Evolutionary conservation across 305 asterid species (phyloP).

Genomic region (Fraxinus dipetala): DNA sequence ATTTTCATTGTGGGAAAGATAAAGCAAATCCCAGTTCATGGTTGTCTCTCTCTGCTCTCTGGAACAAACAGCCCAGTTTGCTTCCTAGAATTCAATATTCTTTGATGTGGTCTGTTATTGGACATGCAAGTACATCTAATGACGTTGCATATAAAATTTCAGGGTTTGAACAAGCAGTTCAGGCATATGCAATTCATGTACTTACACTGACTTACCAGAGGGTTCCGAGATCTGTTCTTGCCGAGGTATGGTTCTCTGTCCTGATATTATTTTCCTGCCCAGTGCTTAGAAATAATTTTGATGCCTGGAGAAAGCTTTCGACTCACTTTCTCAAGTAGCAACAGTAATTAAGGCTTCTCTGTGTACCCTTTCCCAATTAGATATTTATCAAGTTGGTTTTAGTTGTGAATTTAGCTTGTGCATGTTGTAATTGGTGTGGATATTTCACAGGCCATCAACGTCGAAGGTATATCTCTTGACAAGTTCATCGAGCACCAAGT

Average conservation of each 20-base stretch:
- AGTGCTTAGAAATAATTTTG: not conserved
- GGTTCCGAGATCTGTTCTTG: conserved; percentile 65
- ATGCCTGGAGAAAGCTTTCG: not conserved
- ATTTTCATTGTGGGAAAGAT: not conserved
- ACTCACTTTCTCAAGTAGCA: not conserved
- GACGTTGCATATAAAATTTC: conserved; percentile 9
- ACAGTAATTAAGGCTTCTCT: not conserved
- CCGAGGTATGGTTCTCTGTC: conserved; percentile 59
- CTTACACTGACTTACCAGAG: conserved; percentile 74
- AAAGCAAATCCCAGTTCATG: not conserved
- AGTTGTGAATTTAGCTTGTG: not conserved
- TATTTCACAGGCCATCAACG: conserved; percentile 51
- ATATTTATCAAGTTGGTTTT: not conserved
- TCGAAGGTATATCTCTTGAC: conserved; percentile 59
- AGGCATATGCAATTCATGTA: conserved; percentile 70
- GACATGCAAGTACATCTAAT: not conserved
- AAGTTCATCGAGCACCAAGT: conserved; percentile 58
- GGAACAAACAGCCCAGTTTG: not conserved
- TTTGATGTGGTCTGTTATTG: not conserved
- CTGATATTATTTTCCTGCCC: not conserved
- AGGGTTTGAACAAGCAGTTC: conserved; percentile 93
- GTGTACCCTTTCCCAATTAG: not conserved
- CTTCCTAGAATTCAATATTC: not conserved
- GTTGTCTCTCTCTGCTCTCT: not conserved
- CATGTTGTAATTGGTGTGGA: not conserved